Conservation (phyloP, 257 asterid species). For the Solanum arcanum region DNA sequence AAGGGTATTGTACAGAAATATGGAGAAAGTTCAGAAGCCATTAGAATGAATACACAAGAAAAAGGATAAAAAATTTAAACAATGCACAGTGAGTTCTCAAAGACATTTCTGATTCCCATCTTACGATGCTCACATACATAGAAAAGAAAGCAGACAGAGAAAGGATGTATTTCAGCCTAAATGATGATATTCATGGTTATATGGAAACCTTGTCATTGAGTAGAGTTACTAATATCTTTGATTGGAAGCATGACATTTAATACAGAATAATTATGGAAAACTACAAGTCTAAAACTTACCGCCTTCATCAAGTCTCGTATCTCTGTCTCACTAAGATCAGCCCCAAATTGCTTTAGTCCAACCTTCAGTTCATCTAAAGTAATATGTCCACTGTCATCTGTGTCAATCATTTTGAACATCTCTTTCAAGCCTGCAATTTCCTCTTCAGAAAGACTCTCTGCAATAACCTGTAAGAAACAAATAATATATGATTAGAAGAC, state of each 20-base stretch:
- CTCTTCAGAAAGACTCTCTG: slow-evolving; percentile 23
- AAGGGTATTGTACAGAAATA: not conserved
- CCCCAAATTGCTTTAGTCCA: slow-evolving; percentile 20
- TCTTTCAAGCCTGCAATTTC: slow-evolving; percentile 25
- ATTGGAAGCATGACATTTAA: not conserved
- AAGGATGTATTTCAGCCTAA: not conserved
- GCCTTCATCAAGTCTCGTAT: slow-evolving; percentile 15
- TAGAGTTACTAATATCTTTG: not conserved
- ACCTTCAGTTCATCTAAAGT: slow-evolving; percentile 19
- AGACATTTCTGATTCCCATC: not conserved
- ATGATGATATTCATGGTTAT: not conserved
- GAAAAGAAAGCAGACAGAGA: not conserved
- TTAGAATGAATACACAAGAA: not conserved
- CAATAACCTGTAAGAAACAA: slow-evolving; percentile 9
- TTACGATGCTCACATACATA: not conserved
- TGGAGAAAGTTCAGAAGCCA: not conserved
- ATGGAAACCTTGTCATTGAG: not conserved
- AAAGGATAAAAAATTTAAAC: not conserved
- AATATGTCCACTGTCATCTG: slow-evolving; percentile 16
- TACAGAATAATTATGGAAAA: not conserved
- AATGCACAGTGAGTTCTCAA: not conserved
- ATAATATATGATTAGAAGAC: not conserved
- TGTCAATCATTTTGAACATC: slow-evolving; percentile 22
- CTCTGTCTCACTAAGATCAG: slow-evolving; percentile 14
- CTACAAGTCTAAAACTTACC: slow-evolving; percentile 1